Evolutionary conservation across 2,329 filamentous ascomycete genomes (phyloP).

Genomic region (Ploettnerulaceae sp.): DNA sequence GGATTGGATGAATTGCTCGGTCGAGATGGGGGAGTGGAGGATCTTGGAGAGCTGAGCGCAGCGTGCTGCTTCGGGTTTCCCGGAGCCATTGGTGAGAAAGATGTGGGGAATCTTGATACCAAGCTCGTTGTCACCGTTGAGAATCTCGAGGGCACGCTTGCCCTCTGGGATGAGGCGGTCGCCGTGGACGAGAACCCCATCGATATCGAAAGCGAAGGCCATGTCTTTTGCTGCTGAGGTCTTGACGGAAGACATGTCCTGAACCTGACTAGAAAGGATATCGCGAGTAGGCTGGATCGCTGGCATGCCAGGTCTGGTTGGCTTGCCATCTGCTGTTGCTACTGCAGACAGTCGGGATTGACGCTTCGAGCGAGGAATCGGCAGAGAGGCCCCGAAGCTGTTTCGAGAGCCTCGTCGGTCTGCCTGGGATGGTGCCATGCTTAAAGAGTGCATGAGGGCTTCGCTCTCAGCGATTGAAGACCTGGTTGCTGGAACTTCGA

Average conservation of each 20-base stretch:
- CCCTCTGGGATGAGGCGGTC: conserved; percentile 66
- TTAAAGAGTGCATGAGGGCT: conserved; percentile 69
- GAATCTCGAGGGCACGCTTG: conserved; percentile 60
- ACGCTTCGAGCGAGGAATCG: conserved; percentile 66
- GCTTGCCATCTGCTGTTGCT: conserved; percentile 42
- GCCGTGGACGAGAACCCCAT: conserved; percentile 71
- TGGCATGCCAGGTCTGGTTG: conserved; percentile 51
- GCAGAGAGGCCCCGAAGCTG: conserved; percentile 68
- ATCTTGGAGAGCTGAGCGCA: conserved; percentile 64
- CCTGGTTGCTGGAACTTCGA: conserved; percentile 66
- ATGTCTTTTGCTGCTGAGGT: conserved; percentile 69
- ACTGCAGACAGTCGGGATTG: conserved; percentile 63
- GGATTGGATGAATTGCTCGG: conserved; percentile 72
- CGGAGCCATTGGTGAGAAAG: conserved; percentile 70
- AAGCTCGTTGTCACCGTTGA: conserved; percentile 72
- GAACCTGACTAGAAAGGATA: conserved; percentile 64
- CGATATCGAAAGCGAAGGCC: conserved; percentile 75
- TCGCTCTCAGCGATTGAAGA: conserved; percentile 64
- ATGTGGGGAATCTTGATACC: conserved; percentile 74
- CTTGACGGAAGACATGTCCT: conserved; percentile 62
- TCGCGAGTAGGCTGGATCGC: conserved; percentile 58
- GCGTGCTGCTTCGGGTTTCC: conserved; percentile 62
- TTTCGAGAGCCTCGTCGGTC: conserved; percentile 66
- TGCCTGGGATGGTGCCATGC: conserved; percentile 60
- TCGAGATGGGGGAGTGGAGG: conserved; percentile 58